Evolutionary conservation across 805 yeast species (phyloP).

Genomic region (Torulaspora indica): DNA sequence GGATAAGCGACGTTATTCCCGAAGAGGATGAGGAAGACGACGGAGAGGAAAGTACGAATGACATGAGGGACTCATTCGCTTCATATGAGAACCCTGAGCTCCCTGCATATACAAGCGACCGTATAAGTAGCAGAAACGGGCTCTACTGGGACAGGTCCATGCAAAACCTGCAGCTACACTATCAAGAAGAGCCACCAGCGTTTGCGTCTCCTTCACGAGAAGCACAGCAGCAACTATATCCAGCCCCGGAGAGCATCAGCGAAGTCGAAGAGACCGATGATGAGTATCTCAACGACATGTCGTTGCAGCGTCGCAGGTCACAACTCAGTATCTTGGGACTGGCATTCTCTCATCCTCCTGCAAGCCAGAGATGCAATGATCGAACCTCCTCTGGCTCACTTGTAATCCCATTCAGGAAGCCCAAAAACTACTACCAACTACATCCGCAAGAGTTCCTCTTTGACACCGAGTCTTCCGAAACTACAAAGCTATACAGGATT

Average conservation of each 20-base stretch:
- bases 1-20: slow-evolving; percentile 5
- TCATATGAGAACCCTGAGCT: slow-evolving; percentile 6
- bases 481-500: slow-evolving; percentile 25
- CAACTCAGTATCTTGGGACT: slow-evolving; percentile 27
- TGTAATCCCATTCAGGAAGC: slow-evolving; percentile 8
- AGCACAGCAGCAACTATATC: neutral
- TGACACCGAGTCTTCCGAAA: slow-evolving; percentile 26
- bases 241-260: slow-evolving; percentile 8
- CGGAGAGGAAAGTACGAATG: neutral
- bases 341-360: slow-evolving; percentile 8
- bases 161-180: slow-evolving; percentile 18
- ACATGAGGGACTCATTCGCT: slow-evolving; percentile 5
- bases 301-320: slow-evolving; percentile 34
- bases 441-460: slow-evolving; percentile 29
- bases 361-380: slow-evolving; percentile 2
- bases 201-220: slow-evolving; percentile 3
- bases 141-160: slow-evolving; percentile 36
- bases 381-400: slow-evolving; percentile 10
- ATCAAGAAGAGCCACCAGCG: slow-evolving; percentile 5
- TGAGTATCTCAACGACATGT: slow-evolving; percentile 31
- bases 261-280: slow-evolving; percentile 28
- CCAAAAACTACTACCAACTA: slow-evolving; percentile 16
- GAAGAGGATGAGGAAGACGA: slow-evolving; percentile 8
- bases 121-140: slow-evolving; percentile 19
- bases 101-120: slow-evolving; percentile 6